These are phyloP conservation scores for Manihot esculenta DNA, from an alignment of 441 rosid species.

Conservation along the genomic window DNA sequence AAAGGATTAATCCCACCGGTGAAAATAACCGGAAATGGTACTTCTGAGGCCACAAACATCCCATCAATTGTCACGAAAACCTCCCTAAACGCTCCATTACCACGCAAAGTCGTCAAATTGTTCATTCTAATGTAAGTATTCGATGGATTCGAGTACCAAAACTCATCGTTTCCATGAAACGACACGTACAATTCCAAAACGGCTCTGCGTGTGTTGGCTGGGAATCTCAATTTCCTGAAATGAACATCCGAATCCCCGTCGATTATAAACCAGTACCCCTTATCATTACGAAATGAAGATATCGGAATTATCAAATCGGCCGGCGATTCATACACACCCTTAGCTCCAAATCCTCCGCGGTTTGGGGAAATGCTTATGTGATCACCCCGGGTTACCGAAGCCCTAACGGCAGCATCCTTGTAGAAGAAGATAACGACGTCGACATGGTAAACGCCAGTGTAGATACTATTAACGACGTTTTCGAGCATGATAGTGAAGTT, in stretches of 20 bases:
- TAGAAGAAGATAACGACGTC: slow-evolving; percentile 57
- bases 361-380: neutral
- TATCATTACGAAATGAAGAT: slow-evolving; percentile 28
- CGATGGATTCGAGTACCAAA: slow-evolving; percentile 92
- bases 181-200: slow-evolving; percentile 69
- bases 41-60: slow-evolving; percentile 58
- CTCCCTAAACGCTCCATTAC: slow-evolving; percentile 74
- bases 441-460: slow-evolving; percentile 76
- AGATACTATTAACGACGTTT: slow-evolving; percentile 64
- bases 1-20: slow-evolving; percentile 85
- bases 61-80: slow-evolving; percentile 69
- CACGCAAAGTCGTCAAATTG: slow-evolving; percentile 55
- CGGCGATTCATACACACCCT: slow-evolving; percentile 37
- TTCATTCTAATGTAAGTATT: slow-evolving; percentile 54
- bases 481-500: slow-evolving; percentile 78
- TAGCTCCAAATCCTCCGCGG: neutral
- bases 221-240: slow-evolving; percentile 47
- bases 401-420: slow-evolving; percentile 26
- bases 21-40: slow-evolving; percentile 76
- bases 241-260: slow-evolving; percentile 45
- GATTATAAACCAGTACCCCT: slow-evolving; percentile 65
- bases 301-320: slow-evolving; percentile 69
- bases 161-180: slow-evolving; percentile 83
- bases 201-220: slow-evolving; percentile 47
- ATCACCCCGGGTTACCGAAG: slow-evolving; percentile 18